phyloP scores from a whole-genome alignment of 2,329 filamentous ascomycete genomes.

The Diaporthe citri region DNA sequence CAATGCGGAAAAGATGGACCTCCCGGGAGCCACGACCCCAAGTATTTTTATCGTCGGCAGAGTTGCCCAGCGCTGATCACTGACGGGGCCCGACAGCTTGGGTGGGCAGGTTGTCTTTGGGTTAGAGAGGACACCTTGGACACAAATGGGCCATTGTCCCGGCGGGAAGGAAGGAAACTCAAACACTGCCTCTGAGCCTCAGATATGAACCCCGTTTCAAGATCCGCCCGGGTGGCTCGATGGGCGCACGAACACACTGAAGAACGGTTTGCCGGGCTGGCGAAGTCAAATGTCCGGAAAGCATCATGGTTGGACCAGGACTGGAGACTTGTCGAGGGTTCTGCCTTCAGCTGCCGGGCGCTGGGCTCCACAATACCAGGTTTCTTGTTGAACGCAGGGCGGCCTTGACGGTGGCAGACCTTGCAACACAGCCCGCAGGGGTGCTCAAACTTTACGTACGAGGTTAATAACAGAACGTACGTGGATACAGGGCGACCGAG shows the following conservation, averaged over 20 bases:
- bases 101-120: slow-evolving; percentile 2
- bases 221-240: slow-evolving; percentile 21
- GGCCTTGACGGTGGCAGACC: slow-evolving; percentile 14
- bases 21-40: not conserved
- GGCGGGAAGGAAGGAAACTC: slow-evolving; percentile 18
- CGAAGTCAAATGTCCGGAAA: slow-evolving; percentile 22
- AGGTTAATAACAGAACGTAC: not conserved
- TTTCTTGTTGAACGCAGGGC: slow-evolving; percentile 8
- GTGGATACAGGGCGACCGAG: not conserved
- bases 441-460: slow-evolving; percentile 6
- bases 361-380: slow-evolving; percentile 12
- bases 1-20: not conserved
- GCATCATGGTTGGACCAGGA: slow-evolving; percentile 23
- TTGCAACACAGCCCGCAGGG: slow-evolving; percentile 12
- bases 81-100: slow-evolving; percentile 8
- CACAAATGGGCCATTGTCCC: not conserved
- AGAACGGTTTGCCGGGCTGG: not conserved
- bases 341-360: not conserved
- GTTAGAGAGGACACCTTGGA: slow-evolving; percentile 3
- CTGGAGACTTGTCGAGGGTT: slow-evolving; percentile 14
- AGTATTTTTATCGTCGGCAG: slow-evolving; percentile 16
- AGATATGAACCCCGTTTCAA: slow-evolving; percentile 20
- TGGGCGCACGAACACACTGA: slow-evolving; percentile 9
- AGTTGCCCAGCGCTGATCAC: not conserved
- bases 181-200: not conserved